phyloP scores from a whole-genome alignment of 2,329 filamentous ascomycete genomes.

The Sarocladiaceae sp. region DNA sequence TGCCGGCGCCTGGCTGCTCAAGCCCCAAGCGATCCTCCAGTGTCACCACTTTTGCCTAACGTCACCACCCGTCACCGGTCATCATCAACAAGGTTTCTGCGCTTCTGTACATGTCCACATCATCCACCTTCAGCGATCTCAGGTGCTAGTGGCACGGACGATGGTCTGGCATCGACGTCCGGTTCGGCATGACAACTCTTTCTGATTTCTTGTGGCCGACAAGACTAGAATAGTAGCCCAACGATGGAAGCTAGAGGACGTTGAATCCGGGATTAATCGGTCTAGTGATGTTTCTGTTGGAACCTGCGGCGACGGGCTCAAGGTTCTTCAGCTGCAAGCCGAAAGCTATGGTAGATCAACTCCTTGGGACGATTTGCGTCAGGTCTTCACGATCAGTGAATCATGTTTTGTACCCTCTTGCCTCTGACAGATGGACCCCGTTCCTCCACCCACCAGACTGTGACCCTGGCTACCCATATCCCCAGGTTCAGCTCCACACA shows the following conservation, averaged over 20 bases:
- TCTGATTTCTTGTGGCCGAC: too few relatives aligned
- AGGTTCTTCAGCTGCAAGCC: background rate
- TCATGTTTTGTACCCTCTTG: background rate
- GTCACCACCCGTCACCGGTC: slow-evolving; percentile 2
- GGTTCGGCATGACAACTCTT: background rate
- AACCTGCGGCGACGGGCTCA: background rate
- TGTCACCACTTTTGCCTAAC: background rate
- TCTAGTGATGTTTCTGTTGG: background rate
- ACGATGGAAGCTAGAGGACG: too few relatives aligned
- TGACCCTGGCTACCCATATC: background rate
- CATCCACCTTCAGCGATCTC: too few relatives aligned
- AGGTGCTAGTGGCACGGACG: too few relatives aligned
- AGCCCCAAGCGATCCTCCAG: background rate
- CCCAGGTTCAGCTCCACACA: too few relatives aligned
- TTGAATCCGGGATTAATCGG: too few relatives aligned
- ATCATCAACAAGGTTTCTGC: background rate
- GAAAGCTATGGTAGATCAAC: background rate
- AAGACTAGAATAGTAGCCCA: too few relatives aligned
- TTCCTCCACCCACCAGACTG: too few relatives aligned
- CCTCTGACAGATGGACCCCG: background rate
- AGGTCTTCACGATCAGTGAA: background rate
- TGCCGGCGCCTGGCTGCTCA: background rate
- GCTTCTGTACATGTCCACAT: background rate
- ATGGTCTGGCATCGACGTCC: background rate
- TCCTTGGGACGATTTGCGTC: background rate